Evolutionary conservation across 2,329 filamentous ascomycete species (phyloP).

Genomic region (Parastagonospora nodorum): DNA sequence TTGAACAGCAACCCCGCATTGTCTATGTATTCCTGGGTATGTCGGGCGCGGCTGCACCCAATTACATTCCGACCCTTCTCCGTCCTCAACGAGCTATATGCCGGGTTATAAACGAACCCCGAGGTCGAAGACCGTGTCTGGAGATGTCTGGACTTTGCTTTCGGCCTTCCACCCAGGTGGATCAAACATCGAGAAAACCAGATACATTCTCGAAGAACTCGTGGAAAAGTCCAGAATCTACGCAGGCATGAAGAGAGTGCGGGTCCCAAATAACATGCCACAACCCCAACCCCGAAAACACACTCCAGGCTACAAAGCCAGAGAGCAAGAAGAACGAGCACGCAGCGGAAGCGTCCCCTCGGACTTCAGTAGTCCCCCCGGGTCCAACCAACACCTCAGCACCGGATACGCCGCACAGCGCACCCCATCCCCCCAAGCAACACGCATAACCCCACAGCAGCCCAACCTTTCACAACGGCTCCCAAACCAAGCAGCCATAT

Average conservation of each 20-base stretch:
- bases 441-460: not conserved
- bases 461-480: constrained; percentile 2
- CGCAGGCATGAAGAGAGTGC: constrained; percentile 62
- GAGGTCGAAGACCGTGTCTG: constrained; percentile 69
- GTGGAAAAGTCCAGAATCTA: constrained; percentile 65
- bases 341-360: constrained; percentile 9
- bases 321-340: constrained; percentile 9
- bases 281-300: constrained; percentile 39
- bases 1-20: constrained; percentile 61
- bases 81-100: constrained; percentile 71
- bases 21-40: constrained; percentile 72
- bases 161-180: constrained; percentile 62
- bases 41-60: constrained; percentile 69
- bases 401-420: constrained; percentile 2
- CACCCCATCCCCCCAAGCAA: constrained; percentile 6
- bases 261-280: constrained; percentile 56
- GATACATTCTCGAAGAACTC: constrained; percentile 66
- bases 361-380: not conserved
- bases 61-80: constrained; percentile 73
- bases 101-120: constrained; percentile 59
- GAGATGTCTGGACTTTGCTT: constrained; percentile 74
- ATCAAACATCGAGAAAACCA: constrained; percentile 62
- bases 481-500: constrained; percentile 2
- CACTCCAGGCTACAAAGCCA: constrained; percentile 22
- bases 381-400: not conserved